A percentile compares a stretch with the other conserved stretches of the same genome.
Conservation (phyloP, 1,139 yeast genomes). For the Geotrichum restrictum region DNA sequence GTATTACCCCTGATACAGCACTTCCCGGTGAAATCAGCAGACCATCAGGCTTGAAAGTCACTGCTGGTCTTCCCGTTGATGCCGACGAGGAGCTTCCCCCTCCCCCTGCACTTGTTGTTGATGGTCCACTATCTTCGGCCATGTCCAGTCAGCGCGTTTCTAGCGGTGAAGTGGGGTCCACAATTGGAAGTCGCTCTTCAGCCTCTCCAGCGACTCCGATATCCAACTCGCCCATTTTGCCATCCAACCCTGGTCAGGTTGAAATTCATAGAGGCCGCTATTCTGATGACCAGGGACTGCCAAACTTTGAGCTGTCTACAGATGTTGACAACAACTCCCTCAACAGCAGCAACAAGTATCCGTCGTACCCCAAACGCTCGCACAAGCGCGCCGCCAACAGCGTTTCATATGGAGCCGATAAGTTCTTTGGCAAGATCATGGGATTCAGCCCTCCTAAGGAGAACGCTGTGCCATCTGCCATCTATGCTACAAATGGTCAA, state of each 20-base stretch:
- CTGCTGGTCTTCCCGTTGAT: not conserved
- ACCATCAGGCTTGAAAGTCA: constrained; percentile 25
- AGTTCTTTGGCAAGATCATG: constrained; percentile 30
- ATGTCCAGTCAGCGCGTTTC: constrained; percentile 3
- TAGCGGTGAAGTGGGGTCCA: not conserved
- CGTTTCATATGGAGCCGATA: constrained; percentile 34
- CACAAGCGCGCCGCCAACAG: constrained; percentile 25
- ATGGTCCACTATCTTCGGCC: not conserved
- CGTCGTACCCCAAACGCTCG: constrained; percentile 14
- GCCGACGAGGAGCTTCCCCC: constrained; percentile 2
- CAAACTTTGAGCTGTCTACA: constrained; percentile 2
- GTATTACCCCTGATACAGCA: constrained; percentile 37
- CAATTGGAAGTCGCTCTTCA: not conserved
- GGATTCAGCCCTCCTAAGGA: constrained; percentile 23
- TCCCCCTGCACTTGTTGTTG: constrained; percentile 10
- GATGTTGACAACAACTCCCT: constrained; percentile 6
- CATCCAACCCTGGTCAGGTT: constrained; percentile 13
- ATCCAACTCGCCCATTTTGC: constrained; percentile 12
- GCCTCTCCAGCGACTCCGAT: constrained; percentile 11
- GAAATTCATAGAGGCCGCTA: constrained; percentile 13
- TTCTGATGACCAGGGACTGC: constrained; percentile 13
- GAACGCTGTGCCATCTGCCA: constrained; percentile 1
- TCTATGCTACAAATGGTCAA: constrained; percentile 8
- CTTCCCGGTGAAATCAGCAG: constrained; percentile 39
- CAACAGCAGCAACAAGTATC: constrained; percentile 9